Conservation (phyloP, 805 yeast species). For the Brettanomyces naardenensis region DNA sequence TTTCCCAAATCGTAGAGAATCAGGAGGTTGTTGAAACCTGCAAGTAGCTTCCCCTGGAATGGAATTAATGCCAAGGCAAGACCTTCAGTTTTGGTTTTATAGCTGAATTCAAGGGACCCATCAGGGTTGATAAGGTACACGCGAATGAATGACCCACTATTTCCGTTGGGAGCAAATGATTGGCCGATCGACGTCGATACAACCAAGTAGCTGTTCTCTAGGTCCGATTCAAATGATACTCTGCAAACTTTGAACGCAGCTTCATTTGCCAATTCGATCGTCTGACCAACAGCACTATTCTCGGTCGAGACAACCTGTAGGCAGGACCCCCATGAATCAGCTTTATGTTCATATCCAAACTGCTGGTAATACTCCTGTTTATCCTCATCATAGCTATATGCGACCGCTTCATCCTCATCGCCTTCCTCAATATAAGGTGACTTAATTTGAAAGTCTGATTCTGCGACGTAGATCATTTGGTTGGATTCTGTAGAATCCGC, state of each 20-base stretch:
- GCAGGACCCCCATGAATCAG: slow-evolving; percentile 42
- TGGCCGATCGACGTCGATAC: slow-evolving; percentile 35
- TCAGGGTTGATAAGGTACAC: slow-evolving; percentile 30
- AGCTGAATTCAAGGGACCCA: slow-evolving; percentile 40
- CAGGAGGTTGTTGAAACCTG: slow-evolving; percentile 45
- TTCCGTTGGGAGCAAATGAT: slow-evolving; percentile 22
- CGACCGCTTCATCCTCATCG: slow-evolving; percentile 15
- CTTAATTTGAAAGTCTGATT: slow-evolving; percentile 34
- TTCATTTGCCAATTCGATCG: slow-evolving; percentile 38
- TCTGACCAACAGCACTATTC: slow-evolving; percentile 28
- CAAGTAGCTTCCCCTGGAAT: slow-evolving; percentile 56
- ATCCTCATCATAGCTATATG: slow-evolving; percentile 19
- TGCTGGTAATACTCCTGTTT: slow-evolving; percentile 27
- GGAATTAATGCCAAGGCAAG: slow-evolving; percentile 39
- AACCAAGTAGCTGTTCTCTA: slow-evolving; percentile 29
- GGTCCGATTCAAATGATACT: slow-evolving; percentile 25
- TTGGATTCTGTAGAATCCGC: slow-evolving; percentile 18
- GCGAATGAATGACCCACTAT: slow-evolving; percentile 24
- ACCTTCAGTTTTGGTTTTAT: slow-evolving; percentile 49
- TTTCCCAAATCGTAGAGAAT: slow-evolving; percentile 67
- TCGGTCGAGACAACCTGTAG: slow-evolving; percentile 38
- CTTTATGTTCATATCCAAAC: slow-evolving; percentile 32
- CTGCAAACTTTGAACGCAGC: slow-evolving; percentile 33
- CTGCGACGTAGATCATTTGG: slow-evolving; percentile 32
- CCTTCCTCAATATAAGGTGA: slow-evolving; percentile 22